A percentile compares a stretch with the other conserved stretches of the same genome.
These are phyloP conservation scores for Aspergillus versicolor DNA, from an alignment of 2,329 filamentous ascomycete species.

Conservation along the genomic window DNA sequence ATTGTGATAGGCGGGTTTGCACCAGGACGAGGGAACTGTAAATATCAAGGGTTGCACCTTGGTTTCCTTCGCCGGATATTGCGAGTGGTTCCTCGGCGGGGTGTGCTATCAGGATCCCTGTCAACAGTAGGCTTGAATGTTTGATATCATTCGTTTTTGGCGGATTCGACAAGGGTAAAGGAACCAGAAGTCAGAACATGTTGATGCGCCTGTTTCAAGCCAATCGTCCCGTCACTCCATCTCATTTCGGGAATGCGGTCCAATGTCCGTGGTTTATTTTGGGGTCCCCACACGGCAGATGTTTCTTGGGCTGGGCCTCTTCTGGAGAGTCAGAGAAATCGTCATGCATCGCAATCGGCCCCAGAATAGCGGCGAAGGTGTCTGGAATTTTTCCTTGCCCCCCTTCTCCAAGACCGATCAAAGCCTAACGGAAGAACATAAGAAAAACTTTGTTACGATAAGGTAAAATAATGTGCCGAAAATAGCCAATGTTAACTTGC, in stretches of 20 bases:
- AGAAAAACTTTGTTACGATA: conserved; percentile 12
- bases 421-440: conserved; percentile 17
- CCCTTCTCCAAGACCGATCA: conserved; percentile 20
- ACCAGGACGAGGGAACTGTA: conserved; percentile 5
- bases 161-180: conserved; percentile 9
- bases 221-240: conserved; percentile 14
- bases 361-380: conserved; percentile 5
- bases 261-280: conserved; percentile 22
- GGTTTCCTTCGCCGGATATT: conserved; percentile 7
- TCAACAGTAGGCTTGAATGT: neutral
- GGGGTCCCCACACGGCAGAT: conserved; percentile 23
- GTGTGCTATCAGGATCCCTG: conserved; percentile 10
- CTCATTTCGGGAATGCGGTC: conserved; percentile 25
- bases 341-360: conserved; percentile 11
- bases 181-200: conserved; percentile 11
- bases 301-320: conserved; percentile 6
- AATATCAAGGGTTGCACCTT: conserved; percentile 19
- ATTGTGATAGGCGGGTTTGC: conserved; percentile 7
- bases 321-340: conserved; percentile 9
- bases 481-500: conserved; percentile 2
- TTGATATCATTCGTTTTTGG: conserved; percentile 9
- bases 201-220: conserved; percentile 19
- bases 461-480: conserved; percentile 12
- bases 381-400: conserved; percentile 15
- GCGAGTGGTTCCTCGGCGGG: conserved; percentile 9